Base-by-base conservation (phyloP, 192 early-diverging fungal species). In the Coemansia brasiliensis region DNA sequence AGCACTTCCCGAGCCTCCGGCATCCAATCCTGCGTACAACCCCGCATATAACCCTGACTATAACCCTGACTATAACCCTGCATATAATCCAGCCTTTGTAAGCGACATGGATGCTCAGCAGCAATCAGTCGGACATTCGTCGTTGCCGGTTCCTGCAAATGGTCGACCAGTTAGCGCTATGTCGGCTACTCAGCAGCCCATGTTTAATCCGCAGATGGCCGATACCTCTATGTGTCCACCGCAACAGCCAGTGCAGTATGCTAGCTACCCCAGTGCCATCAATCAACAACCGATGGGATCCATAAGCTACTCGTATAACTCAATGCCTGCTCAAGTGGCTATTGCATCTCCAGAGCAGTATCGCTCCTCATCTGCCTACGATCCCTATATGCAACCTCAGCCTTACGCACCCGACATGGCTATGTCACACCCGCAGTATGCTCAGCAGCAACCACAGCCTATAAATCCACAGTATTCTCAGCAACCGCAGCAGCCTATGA, bases 31-130 rank as follows among this genome's bases (percentile, higher is more conserved):
- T 21, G 50, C 53, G 20, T 56, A 38, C 49, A 65, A 53, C 22
- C 72, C 61, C 15, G 57, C 65, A 39, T 75, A 61, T 43, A 75
- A 65, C 43, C 62, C 72, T 15, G 65, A 46, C 7, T 73, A 39
- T 21, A 54, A 57, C 39, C 62, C 70, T 22, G 50, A 48, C 7
- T 56, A 45, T 35, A 62, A 49, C 21, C 70, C 58, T 20, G 53
- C 59, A 27, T 73, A 55, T 55, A 75, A 61, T 43, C 66, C 72
- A 13, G 60, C 39, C 1, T 75, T 64, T 37, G 32, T 46, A 24
- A 20, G 18, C 15, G 52, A 50, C 21, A 42, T 41, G 5, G 52
- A 67, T 17, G 25, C 17, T 15, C 35, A 20, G 18, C 58, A 59
- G 45, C 43, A 57, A 55, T 32, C 27, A 40, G 25, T 35, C 26